Base-by-base conservation (phyloP, 495 filamentous ascomycete species). In the Lindgomyces ingoldianus region DNA sequence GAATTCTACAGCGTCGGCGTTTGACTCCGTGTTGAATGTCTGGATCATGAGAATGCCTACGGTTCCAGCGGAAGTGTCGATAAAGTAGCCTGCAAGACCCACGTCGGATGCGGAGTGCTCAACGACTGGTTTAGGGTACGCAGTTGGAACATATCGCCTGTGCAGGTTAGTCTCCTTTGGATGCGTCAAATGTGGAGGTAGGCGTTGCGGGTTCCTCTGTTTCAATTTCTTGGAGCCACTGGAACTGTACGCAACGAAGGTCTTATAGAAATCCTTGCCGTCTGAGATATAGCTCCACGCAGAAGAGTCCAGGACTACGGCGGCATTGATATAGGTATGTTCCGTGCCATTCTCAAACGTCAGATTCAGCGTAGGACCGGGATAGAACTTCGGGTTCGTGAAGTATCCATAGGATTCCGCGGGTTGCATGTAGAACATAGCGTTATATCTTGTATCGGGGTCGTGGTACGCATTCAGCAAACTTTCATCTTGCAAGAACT, bases 361-460 rank as follows among this genome's bases (percentile, higher is more conserved):
- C 6, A 71, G 0, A 22, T 59, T 68, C 25, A 55, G 14, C 10
- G 27, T 42, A 18, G 68, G 50, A 14, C 68, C 68, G 14, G 68
- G 68, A 33, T 71, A 71, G 27, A 64, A 64, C 12, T 52, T 30
- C 10, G 68, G 68, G 29, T 59, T 68, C 19, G 50, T 53, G 39
- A 71, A 71, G 36, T 50, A 59, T 25, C 68, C 68, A 12, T 42
- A 68, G 1, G 53, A 60, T 26, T 71, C 68, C 4, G 68, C 60
- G 0, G 68, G 42, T n/a, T 52, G 60, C 60, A 61, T 51, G 56
- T 68, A 71, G 48, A 71, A 68, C 64, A 71, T 64, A 51, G 64
- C 45, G 44, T 71, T 71, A 48, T 47, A 71, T 24, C 68, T 54
- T 0, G 64, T 65, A 36, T 71, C 68, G 24, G 68, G 63, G 27